A percentile compares a stretch with the other conserved stretches of the same genome.
phyloP scores from a whole-genome alignment of 2,329 filamentous ascomycete species.

The Cladobotryum mycophilum region DNA sequence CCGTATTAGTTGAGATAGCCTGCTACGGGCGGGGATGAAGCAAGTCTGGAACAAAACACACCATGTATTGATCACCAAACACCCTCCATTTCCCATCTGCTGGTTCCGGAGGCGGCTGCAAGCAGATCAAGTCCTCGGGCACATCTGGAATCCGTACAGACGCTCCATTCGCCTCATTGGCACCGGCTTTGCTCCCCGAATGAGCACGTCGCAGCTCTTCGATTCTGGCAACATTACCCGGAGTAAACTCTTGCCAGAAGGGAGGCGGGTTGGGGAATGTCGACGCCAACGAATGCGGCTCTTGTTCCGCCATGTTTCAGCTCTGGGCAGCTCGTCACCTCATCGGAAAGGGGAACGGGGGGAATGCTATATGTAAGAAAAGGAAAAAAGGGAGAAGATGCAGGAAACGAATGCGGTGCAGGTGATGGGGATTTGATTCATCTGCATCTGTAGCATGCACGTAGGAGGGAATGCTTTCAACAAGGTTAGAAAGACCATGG shows the following conservation, averaged over 20 bases:
- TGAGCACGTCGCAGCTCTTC: constrained; percentile 36
- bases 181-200: constrained; percentile 19
- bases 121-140: constrained; percentile 64
- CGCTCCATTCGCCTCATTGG: constrained; percentile 17
- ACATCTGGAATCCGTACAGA: constrained; percentile 40
- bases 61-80: constrained; percentile 63
- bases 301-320: constrained; percentile 51
- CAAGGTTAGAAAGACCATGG: background rate
- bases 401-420: background rate
- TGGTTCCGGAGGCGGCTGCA: constrained; percentile 77
- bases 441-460: background rate
- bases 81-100: constrained; percentile 62
- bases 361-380: background rate
- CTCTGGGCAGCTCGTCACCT: constrained; percentile 11
- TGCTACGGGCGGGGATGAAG: background rate
- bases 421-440: background rate
- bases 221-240: constrained; percentile 60
- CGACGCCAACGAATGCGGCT: constrained; percentile 46
- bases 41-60: constrained; percentile 20
- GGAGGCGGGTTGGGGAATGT: constrained; percentile 81
- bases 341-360: constrained; percentile 9
- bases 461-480: too few relatives aligned
- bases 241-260: constrained; percentile 84
- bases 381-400: background rate
- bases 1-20: background rate